These are phyloP conservation scores for Chalciporus sphaerocephalus DNA, from an alignment of 768 basidiomycete genomes.

Conservation along the genomic window DNA sequence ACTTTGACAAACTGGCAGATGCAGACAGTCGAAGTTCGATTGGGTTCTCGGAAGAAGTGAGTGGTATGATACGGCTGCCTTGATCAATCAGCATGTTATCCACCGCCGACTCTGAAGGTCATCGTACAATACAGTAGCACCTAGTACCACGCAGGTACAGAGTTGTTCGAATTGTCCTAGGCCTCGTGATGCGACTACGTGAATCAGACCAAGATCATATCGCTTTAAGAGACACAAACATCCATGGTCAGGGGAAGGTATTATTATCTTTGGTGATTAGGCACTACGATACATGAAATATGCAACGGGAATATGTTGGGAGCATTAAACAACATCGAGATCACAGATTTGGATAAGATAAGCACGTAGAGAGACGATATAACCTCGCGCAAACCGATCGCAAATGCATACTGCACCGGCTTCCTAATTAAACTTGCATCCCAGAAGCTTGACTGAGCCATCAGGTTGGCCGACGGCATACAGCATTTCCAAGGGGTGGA, in stretches of 20 bases:
- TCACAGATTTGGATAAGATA: slow-evolving; percentile 16
- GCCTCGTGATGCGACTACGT: too few species aligned
- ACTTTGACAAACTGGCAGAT: too few species aligned
- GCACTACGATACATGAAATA: slow-evolving; percentile 20
- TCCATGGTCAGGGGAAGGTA: too few species aligned
- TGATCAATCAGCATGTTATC: slow-evolving; percentile 5
- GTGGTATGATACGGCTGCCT: too few species aligned
- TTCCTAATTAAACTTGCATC: slow-evolving; percentile 45
- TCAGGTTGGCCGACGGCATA: slow-evolving; percentile 71
- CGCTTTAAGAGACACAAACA: too few species aligned
- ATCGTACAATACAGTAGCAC: too few species aligned
- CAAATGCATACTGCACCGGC: neutral
- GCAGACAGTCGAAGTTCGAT: too few species aligned
- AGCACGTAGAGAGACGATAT: neutral
- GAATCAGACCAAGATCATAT: too few species aligned
- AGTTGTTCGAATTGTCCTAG: too few species aligned
- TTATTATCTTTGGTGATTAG: slow-evolving; percentile 2
- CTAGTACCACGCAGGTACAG: too few species aligned
- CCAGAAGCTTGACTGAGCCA: slow-evolving; percentile 57
- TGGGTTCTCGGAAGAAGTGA: too few species aligned
- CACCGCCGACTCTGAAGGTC: too few species aligned
- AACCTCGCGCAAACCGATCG: neutral
- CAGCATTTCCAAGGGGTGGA: slow-evolving; percentile 87
- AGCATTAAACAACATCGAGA: slow-evolving; percentile 6
- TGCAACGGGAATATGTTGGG: slow-evolving; percentile 3